Conservation (phyloP, 495 filamentous ascomycete genomes). For the Pseudotulostoma volvatum region DNA sequence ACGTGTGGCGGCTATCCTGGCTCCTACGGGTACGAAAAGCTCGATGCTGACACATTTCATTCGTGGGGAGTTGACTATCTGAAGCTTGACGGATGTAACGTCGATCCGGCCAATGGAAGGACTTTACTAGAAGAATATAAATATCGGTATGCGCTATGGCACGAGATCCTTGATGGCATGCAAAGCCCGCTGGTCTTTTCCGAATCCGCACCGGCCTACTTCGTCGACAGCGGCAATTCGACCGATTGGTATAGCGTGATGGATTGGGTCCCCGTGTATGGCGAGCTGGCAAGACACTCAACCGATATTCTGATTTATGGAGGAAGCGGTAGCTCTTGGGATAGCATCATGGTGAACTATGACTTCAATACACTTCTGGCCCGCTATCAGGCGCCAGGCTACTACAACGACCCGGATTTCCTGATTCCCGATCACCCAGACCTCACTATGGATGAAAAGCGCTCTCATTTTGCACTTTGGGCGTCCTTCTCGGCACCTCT, state of each 20-base stretch:
- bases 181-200: conserved; percentile 24
- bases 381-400: conserved; percentile 27
- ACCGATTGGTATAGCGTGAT: conserved; percentile 26
- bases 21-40: conserved; percentile 20
- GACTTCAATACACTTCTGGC: conserved; percentile 19
- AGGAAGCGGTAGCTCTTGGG: conserved; percentile 19
- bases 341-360: conserved; percentile 28
- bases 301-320: conserved; percentile 25
- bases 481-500: conserved; percentile 22
- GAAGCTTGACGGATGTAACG: conserved; percentile 26
- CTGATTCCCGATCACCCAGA: conserved; percentile 25
- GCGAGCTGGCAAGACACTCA: conserved; percentile 27
- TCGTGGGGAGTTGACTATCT: conserved; percentile 28
- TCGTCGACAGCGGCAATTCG: conserved; percentile 13
- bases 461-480: conserved; percentile 28
- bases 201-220: conserved; percentile 27
- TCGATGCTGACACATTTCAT: conserved; percentile 22
- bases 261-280: conserved; percentile 21
- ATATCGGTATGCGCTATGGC: conserved; percentile 19
- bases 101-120: conserved; percentile 13
- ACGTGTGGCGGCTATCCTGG: conserved; percentile 27
- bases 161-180: conserved; percentile 17
- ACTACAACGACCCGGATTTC: conserved; percentile 31
- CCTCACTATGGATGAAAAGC: conserved; percentile 20
- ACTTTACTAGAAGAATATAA: conserved; percentile 17